phyloP scores from a whole-genome alignment of 768 basidiomycete species.

The Leccinum aurantiacum region DNA sequence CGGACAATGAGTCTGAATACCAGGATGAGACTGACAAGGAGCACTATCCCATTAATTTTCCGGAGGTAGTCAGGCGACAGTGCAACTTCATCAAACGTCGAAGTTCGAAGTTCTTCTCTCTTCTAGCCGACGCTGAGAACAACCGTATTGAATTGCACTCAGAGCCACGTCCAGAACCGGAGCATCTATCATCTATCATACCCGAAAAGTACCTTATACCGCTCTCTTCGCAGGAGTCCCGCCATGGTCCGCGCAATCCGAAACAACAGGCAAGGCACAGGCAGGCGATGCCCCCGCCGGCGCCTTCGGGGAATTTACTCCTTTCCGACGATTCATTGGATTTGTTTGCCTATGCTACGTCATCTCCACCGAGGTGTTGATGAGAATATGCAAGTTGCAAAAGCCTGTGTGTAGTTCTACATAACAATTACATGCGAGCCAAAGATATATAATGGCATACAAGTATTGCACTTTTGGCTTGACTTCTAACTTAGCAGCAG shows the following conservation, averaged over 20 bases:
- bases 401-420: conserved; percentile 2
- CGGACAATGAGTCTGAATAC: conserved; percentile 25
- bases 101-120: conserved; percentile 37
- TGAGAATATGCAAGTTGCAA: not conserved
- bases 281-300: not conserved
- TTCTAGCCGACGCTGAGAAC: conserved; percentile 41
- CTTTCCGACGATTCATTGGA: conserved; percentile 52
- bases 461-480: not conserved
- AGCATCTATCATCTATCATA: conserved; percentile 13
- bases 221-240: conserved; percentile 8
- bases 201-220: conserved; percentile 16
- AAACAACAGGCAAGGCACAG: conserved; percentile 7
- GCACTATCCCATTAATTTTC: conserved; percentile 12
- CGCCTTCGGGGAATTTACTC: conserved; percentile 12
- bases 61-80: conserved; percentile 2
- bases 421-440: not conserved
- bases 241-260: conserved; percentile 6
- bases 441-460: not conserved
- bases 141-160: conserved; percentile 38
- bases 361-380: conserved; percentile 30
- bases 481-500: not conserved
- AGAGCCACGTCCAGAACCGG: conserved; percentile 6
- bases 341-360: conserved; percentile 42
- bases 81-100: conserved; percentile 17
- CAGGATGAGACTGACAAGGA: conserved; percentile 25